Evolutionary conservation across 768 basidiomycete species (phyloP), one percentile per base, ranked within the genome.

Genomic region (Trametes punicea): DNA sequence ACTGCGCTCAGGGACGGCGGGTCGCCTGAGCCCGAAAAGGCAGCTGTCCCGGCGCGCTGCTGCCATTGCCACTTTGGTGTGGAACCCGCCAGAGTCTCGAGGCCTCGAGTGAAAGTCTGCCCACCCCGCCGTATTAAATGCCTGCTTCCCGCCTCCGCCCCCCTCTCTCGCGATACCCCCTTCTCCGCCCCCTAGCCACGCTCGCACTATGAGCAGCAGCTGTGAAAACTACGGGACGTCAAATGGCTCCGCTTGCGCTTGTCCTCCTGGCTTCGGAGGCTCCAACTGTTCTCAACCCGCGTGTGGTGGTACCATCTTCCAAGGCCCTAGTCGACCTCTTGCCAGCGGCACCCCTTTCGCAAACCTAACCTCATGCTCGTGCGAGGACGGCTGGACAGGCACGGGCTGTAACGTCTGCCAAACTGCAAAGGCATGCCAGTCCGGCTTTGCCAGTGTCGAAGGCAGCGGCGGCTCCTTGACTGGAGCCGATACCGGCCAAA

Each of bases 251-350:
- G 64, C 67, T 21, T 95, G 93, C 67, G 70, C 77, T 21, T 97
- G 94, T 69, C 93, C 92, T 4, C 79, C 82, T 21, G 93, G 93
- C 11, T 92, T 90, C 65, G 88, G 88, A 10, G 90, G 88, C 6
- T 51, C 80, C 25, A 80, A 78, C 20, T 93, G 92, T 65, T 76
- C 82, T 1, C 76, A 80, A 54, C 82, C 88, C 0, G 82, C 78
- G 1, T 97, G 94, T 58, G 89, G 89, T 10, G 91, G 91, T 2
- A 87, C 82, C 48, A 82, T 96, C 40, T 92, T 88, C 66, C 83
- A 92, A 64, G 88, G 86, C 51, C 69, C 81, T 2, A 66, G 75
- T 46, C 80, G 84, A n/a, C 70, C 83, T 36, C 68, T 87, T 45
- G 71, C 81, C 11, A 66, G 78, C 16, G 53, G 67, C 27, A 67